phyloP scores from a whole-genome alignment of 164 flowering plant species.

The Stephania japonica region DNA sequence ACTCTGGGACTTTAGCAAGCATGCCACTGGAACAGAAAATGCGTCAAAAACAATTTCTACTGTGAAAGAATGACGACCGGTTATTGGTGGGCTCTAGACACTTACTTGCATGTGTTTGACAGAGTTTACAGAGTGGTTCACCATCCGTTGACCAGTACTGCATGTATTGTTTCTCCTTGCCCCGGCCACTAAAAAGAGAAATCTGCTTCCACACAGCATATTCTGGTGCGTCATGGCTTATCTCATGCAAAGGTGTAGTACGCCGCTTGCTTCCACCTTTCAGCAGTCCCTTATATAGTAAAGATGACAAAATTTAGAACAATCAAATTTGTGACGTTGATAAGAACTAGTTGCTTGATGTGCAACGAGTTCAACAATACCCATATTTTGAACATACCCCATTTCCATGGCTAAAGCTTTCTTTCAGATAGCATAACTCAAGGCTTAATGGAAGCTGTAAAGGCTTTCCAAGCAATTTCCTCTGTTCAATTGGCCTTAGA shows the following conservation, averaged over 20 bases:
- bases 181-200: constrained; percentile 35
- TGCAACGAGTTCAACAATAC: neutral
- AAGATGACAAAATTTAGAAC: neutral
- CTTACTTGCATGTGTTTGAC: constrained; percentile 80
- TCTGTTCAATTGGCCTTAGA: constrained; percentile 60
- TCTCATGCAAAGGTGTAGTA: constrained; percentile 59
- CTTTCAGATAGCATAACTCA: constrained; percentile 69
- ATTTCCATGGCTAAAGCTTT: constrained; percentile 55
- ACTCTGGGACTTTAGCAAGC: constrained; percentile 72
- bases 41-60: neutral
- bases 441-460: constrained; percentile 67
- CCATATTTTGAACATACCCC: constrained; percentile 36
- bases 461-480: constrained; percentile 69
- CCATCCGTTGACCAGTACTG: constrained; percentile 65
- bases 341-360: neutral
- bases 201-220: constrained; percentile 71
- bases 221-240: constrained; percentile 58
- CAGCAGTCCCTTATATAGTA: constrained; percentile 59
- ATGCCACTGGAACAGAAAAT: constrained; percentile 42
- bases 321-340: neutral
- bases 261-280: constrained; percentile 80
- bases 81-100: neutral
- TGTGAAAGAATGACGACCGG: neutral
- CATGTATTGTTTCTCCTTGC: constrained; percentile 51
- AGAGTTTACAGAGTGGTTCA: constrained; percentile 96